Conservation (phyloP, 441 rosid species). For the Pelargonium citronellum region DNA sequence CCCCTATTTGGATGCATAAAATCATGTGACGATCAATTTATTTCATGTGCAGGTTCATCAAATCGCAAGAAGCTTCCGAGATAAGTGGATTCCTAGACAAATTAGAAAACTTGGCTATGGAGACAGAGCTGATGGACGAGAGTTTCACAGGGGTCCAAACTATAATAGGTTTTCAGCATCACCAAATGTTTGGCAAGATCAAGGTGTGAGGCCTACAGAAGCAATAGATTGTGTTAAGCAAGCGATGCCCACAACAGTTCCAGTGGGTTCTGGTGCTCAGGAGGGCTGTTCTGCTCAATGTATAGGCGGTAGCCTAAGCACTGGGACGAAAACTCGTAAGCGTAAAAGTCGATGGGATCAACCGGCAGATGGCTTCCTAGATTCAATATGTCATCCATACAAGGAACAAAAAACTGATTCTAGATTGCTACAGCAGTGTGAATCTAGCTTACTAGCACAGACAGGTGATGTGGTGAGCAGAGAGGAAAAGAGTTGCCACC, state of each 20-base stretch:
- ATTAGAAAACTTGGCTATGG: conserved; percentile 44
- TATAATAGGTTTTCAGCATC: conserved; percentile 40
- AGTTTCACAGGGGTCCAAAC: conserved; percentile 35
- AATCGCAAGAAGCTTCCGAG: conserved; percentile 82
- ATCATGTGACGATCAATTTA: conserved; percentile 12
- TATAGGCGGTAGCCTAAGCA: conserved; percentile 29
- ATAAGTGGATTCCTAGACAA: conserved; percentile 74
- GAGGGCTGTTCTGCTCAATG: conserved; percentile 38
- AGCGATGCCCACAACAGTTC: conserved; percentile 34
- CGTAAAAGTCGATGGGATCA: conserved; percentile 99
- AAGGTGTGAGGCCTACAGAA: conserved; percentile 46
- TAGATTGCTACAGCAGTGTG: conserved; percentile 17
- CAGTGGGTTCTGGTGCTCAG: conserved; percentile 30
- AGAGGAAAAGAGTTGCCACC: conserved; percentile 25
- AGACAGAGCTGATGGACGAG: conserved; percentile 63
- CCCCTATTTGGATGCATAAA: conserved; percentile 1
- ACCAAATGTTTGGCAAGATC: conserved; percentile 43
- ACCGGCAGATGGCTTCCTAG: conserved; percentile 42
- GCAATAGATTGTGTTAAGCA: conserved; percentile 31
- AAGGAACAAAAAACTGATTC: conserved; percentile 32
- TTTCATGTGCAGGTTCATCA: conserved; percentile 68
- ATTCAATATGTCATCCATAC: conserved; percentile 26
- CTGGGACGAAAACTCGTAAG: conserved; percentile 47
- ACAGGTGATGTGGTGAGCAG: conserved; percentile 19
- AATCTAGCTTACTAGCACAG: conserved; percentile 18